Conservation (phyloP, 768 basidiomycete species). For the Grammothele lineata region DNA sequence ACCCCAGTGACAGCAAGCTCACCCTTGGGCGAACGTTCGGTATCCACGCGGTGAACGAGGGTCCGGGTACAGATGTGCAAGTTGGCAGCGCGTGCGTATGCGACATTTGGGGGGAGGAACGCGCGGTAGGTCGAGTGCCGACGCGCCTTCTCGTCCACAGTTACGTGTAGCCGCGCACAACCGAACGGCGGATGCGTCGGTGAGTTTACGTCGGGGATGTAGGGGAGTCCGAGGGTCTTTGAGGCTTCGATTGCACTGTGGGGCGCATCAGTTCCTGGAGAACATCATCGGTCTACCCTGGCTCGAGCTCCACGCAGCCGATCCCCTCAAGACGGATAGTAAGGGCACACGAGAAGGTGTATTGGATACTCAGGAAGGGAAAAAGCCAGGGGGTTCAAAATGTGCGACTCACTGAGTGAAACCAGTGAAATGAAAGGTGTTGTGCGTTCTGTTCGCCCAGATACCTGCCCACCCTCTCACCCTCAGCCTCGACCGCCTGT, state of each 20-base stretch:
- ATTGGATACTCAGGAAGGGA: no score
- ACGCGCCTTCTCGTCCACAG: constrained; percentile 16
- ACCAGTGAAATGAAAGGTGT: constrained; percentile 9
- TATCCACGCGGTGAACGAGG: constrained; percentile 14
- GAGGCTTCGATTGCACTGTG: constrained; percentile 14
- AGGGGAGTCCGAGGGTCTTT: constrained; percentile 17
- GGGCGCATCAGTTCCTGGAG: background rate
- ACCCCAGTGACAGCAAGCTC: constrained; percentile 10
- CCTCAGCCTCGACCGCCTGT: background rate
- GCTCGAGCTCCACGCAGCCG: no score
- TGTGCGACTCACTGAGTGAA: constrained; percentile 12
- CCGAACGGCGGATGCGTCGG: constrained; percentile 17
- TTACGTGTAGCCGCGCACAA: constrained; percentile 18
- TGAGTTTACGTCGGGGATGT: constrained; percentile 20
- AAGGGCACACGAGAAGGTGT: no score
- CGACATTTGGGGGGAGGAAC: constrained; percentile 15
- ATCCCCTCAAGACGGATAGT: no score
- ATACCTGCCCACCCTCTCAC: background rate
- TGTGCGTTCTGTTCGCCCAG: constrained; percentile 13
- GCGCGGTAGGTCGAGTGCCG: constrained; percentile 20
- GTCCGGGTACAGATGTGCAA: constrained; percentile 20
- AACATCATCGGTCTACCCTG: no score
- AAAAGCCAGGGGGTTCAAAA: background rate
- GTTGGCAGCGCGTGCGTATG: constrained; percentile 3
- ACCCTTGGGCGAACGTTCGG: constrained; percentile 2